Evolutionary conservation across 192 early-diverging fungal genomes (phyloP).

Genomic region (Coemansia sp.): DNA sequence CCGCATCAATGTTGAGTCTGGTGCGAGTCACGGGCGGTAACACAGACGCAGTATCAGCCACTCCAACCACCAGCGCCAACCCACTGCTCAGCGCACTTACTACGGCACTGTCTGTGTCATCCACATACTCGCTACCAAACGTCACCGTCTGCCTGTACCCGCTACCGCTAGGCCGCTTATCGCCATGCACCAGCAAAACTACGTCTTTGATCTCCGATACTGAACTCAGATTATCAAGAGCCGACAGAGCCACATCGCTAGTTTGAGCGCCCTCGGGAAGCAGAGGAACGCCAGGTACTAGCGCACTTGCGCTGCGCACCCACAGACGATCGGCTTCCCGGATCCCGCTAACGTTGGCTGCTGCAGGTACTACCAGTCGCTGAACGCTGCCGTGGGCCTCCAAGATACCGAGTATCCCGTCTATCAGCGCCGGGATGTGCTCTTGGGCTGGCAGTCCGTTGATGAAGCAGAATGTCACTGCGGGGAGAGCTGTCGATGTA

Average conservation of each 20-base stretch:
- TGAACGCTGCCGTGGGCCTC: slow-evolving; percentile 21
- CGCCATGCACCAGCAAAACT: slow-evolving; percentile 23
- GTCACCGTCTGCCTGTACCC: slow-evolving; percentile 21
- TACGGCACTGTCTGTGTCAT: slow-evolving; percentile 14
- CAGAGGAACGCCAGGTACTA: neutral
- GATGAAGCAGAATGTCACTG: slow-evolving; percentile 36
- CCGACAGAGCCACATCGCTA: slow-evolving; percentile 30
- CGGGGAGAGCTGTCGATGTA: neutral
- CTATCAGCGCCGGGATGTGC: slow-evolving; percentile 27
- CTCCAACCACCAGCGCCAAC: slow-evolving; percentile 3
- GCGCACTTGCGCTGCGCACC: neutral
- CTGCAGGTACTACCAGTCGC: slow-evolving; percentile 25
- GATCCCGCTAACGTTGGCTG: slow-evolving; percentile 21
- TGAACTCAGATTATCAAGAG: slow-evolving; percentile 11
- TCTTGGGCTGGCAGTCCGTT: slow-evolving; percentile 34
- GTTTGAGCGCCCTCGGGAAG: slow-evolving; percentile 19
- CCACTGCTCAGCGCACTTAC: slow-evolving; percentile 15
- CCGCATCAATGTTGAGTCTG: slow-evolving; percentile 25
- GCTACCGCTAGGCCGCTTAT: slow-evolving; percentile 44
- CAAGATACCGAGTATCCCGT: slow-evolving; percentile 14
- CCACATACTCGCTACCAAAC: slow-evolving; percentile 42
- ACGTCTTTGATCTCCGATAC: slow-evolving; percentile 20
- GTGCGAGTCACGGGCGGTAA: slow-evolving; percentile 9
- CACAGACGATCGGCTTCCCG: slow-evolving; percentile 17
- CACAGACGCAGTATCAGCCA: neutral